A percentile compares a stretch with the other conserved stretches of the same genome.
These are phyloP conservation scores for Hyaloperonospora arabidopsidis DNA, from an alignment of 352 stramenopile genomes.

Conservation along the genomic window DNA sequence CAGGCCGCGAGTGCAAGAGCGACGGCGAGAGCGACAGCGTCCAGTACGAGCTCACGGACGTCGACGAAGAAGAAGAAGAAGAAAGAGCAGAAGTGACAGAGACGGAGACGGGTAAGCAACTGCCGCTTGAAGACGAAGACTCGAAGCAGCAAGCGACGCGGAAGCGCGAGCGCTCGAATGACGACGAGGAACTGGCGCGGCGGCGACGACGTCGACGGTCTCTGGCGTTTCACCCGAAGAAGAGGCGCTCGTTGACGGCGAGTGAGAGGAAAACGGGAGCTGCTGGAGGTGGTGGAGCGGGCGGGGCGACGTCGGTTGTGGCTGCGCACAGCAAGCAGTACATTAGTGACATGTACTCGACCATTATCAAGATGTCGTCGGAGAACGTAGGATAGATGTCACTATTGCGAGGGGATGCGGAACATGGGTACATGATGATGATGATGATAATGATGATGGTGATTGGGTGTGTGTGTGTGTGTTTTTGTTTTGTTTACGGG, in stretches of 20 bases:
- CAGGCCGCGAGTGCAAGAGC: constrained; percentile 25
- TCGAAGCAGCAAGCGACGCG: constrained; percentile 22
- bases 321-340: constrained; percentile 56
- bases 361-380: constrained; percentile 88
- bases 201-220: constrained; percentile 52
- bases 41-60: constrained; percentile 26
- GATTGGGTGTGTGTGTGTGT: not conserved
- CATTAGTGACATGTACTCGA: constrained; percentile 88
- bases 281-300: constrained; percentile 1
- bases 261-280: constrained; percentile 26
- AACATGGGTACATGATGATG: no score
- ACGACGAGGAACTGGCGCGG: constrained; percentile 62
- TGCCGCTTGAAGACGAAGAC: constrained; percentile 1
- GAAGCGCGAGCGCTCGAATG: constrained; percentile 61
- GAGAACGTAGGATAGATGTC: constrained; percentile 60
- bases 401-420: not conserved
- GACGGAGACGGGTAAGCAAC: not conserved
- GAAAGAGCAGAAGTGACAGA: constrained; percentile 7
- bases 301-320: not conserved
- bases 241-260: constrained; percentile 58
- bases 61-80: constrained; percentile 21
- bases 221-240: constrained; percentile 55
- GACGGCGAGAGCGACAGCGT: constrained; percentile 24
- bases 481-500: not conserved
- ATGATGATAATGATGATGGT: no score